These are phyloP conservation scores for Malbranchea zuffiana DNA, from an alignment of 2,329 filamentous ascomycete species.

Conservation along the genomic window DNA sequence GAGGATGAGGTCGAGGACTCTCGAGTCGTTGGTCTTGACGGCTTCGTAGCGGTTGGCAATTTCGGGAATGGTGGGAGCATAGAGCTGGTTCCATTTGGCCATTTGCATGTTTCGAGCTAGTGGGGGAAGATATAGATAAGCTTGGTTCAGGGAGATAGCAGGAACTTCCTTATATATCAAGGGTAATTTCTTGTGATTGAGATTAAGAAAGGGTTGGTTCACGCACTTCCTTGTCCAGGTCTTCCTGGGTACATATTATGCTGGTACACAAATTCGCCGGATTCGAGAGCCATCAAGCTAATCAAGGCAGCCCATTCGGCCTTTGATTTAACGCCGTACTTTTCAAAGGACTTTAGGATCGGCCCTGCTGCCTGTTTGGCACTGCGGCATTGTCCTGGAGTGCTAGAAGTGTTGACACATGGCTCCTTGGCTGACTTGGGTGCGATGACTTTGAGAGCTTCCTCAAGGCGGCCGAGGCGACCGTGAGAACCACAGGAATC, in stretches of 20 bases:
- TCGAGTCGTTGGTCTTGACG: conserved; percentile 31
- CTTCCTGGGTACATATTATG: conserved; percentile 49
- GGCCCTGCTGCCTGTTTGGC: conserved; percentile 49
- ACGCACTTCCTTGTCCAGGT: conserved; percentile 41
- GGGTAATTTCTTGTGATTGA: too few species aligned
- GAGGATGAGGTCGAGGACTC: conserved; percentile 42
- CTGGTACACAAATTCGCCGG: conserved; percentile 58
- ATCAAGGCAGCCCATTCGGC: conserved; percentile 60
- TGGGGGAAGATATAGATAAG: conserved; percentile 3
- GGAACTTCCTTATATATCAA: too few species aligned
- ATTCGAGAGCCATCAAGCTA: conserved; percentile 61
- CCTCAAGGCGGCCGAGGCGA: too few species aligned
- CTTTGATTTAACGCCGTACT: conserved; percentile 45
- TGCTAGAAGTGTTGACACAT: conserved; percentile 40
- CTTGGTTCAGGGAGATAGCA: too few species aligned
- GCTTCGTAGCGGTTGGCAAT: conserved; percentile 28
- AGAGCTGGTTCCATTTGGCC: conserved; percentile 44
- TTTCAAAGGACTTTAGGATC: conserved; percentile 46
- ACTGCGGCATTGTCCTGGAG: conserved; percentile 52
- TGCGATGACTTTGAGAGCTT: conserved; percentile 36
- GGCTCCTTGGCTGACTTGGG: conserved; percentile 37
- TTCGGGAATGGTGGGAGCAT: conserved; percentile 40
- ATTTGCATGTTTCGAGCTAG: conserved; percentile 53
- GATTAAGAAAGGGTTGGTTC: neutral
- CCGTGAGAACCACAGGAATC: neutral